phyloP scores from a whole-genome alignment of 2,329 filamentous ascomycete genomes.

The Xylariales sp. region DNA sequence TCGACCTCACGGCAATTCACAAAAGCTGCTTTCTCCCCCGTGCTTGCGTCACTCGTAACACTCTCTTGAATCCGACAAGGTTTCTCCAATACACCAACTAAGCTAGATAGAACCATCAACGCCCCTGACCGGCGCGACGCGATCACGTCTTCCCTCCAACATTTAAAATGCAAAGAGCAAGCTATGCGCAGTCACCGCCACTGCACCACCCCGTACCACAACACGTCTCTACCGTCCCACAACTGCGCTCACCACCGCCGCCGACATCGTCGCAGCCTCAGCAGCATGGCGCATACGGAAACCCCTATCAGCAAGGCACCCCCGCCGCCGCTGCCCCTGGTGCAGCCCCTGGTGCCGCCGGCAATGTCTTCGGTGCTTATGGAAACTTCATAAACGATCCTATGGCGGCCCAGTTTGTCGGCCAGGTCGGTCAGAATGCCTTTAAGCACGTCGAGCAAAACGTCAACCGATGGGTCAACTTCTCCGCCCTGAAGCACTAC shows the following conservation, averaged over 20 bases:
- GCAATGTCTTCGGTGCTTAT: slow-evolving; percentile 76
- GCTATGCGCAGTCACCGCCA: slow-evolving; percentile 89
- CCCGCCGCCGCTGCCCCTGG: slow-evolving; percentile 46
- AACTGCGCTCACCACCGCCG: slow-evolving; percentile 92
- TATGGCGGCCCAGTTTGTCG: slow-evolving; percentile 86
- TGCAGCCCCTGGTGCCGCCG: slow-evolving; percentile 54
- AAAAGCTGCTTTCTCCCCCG: neutral
- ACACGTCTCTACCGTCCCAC: slow-evolving; percentile 97
- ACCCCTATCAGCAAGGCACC: slow-evolving; percentile 76
- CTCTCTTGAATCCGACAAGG: neutral
- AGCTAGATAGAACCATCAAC: neutral
- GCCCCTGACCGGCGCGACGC: neutral
- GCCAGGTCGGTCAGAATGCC: slow-evolving; percentile 92
- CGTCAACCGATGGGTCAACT: slow-evolving; percentile 87
- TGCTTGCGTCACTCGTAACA: neutral
- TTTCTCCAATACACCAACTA: neutral
- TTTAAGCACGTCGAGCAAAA: slow-evolving; percentile 96
- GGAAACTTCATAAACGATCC: slow-evolving; percentile 96
- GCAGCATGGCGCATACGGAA: slow-evolving; percentile 74
- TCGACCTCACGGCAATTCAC: slow-evolving; percentile 6
- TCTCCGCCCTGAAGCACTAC: slow-evolving; percentile 95
- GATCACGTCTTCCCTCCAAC: slow-evolving; percentile 1
- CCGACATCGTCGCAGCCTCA: slow-evolving; percentile 77
- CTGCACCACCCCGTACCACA: slow-evolving; percentile 97
- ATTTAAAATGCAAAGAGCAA: slow-evolving; percentile 84